Percentiles rank a stretch among this genome's conserved stretches.
Evolutionary conservation across 768 basidiomycete genomes (phyloP).

Genomic region (Suillus brevipes): DNA sequence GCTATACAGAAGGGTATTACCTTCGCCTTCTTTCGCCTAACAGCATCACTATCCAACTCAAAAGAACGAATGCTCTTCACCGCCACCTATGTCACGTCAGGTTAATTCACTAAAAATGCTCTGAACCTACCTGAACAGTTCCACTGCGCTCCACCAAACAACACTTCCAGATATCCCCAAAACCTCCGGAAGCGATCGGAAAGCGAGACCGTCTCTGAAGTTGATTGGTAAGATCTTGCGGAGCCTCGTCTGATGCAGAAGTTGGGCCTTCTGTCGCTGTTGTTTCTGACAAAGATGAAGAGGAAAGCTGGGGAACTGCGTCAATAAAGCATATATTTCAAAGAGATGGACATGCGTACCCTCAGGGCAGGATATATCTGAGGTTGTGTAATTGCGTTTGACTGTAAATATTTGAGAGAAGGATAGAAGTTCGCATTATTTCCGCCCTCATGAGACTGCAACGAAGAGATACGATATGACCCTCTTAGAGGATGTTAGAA

Average conservation of each 20-base stretch:
- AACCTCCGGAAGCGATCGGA: not conserved
- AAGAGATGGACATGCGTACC: too few species aligned
- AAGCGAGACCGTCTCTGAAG: not conserved
- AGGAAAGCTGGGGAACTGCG: not conserved
- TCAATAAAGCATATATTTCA: not conserved
- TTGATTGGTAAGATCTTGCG: not conserved
- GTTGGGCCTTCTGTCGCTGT: not conserved
- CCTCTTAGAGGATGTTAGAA: too few species aligned
- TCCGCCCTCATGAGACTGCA: too few species aligned
- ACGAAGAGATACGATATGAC: too few species aligned
- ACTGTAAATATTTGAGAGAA: too few species aligned
- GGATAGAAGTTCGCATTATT: too few species aligned
- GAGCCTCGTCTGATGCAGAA: not conserved
- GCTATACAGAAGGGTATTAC: not conserved
- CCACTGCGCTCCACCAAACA: not conserved
- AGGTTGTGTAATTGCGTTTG: too few species aligned
- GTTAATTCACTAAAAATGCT: not conserved
- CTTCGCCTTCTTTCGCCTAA: not conserved
- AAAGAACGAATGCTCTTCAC: constrained; percentile 3
- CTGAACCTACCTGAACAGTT: not conserved
- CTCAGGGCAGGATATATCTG: too few species aligned
- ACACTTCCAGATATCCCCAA: constrained; percentile 6
- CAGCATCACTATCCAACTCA: not conserved
- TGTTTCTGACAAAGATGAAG: not conserved
- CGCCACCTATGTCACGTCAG: not conserved